These are phyloP conservation scores for Nakazawaea anatomiae DNA, from an alignment of 805 yeast species.

Conservation along the genomic window DNA sequence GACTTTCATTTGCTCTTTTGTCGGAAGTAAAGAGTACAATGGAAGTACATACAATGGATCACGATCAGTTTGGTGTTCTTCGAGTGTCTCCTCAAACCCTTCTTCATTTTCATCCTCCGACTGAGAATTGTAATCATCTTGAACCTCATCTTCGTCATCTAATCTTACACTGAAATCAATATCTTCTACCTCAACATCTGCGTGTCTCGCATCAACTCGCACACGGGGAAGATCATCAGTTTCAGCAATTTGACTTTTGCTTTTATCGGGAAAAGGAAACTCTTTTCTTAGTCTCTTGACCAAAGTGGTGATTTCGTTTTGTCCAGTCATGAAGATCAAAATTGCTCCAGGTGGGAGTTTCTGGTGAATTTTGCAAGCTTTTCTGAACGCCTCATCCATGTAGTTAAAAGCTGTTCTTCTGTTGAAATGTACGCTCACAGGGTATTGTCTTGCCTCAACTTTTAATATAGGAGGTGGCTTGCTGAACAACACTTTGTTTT, in stretches of 20 bases:
- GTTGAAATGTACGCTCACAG: constrained; percentile 89
- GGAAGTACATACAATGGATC: constrained; percentile 91
- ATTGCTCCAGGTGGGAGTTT: constrained; percentile 92
- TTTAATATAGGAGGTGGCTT: constrained; percentile 80
- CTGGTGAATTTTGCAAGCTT: constrained; percentile 81
- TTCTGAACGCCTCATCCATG: constrained; percentile 78
- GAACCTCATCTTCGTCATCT: constrained; percentile 31
- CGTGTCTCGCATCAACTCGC: constrained; percentile 48
- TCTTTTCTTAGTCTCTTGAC: constrained; percentile 64
- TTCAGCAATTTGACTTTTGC: constrained; percentile 19
- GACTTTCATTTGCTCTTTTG: constrained; percentile 90
- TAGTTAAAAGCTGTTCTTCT: constrained; percentile 73
- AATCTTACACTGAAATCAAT: constrained; percentile 62
- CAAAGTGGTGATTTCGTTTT: constrained; percentile 76
- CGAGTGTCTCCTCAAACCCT: constrained; percentile 67
- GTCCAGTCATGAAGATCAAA: constrained; percentile 88
- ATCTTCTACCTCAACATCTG: constrained; percentile 82
- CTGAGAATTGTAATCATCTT: constrained; percentile 35
- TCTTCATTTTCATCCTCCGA: constrained; percentile 55
- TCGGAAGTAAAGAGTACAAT: constrained; percentile 87
- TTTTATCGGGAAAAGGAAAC: constrained; percentile 48
- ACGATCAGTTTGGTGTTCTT: constrained; percentile 60
- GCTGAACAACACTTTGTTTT: constrained; percentile 63
- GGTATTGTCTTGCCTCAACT: constrained; percentile 90
- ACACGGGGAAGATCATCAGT: constrained; percentile 35